Percentiles rank a stretch among this genome's conserved stretches.
Evolutionary conservation across 108 stramenopile genomes (phyloP).

Genomic region (Fragilariopsis cylindrus): DNA sequence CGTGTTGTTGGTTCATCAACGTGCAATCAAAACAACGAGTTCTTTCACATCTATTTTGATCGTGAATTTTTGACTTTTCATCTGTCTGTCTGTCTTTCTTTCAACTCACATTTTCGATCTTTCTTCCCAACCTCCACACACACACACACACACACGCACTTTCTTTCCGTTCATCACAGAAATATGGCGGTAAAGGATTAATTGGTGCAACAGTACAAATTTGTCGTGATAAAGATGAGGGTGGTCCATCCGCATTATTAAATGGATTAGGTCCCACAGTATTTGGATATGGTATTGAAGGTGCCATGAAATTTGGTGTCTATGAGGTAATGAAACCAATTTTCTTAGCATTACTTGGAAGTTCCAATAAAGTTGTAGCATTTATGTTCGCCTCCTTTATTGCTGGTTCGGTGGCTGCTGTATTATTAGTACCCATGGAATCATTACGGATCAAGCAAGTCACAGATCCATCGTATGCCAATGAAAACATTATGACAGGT

Average conservation of each 20-base stretch:
- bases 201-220: slow-evolving; percentile 57
- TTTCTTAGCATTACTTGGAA: slow-evolving; percentile 40
- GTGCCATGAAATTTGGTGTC: slow-evolving; percentile 86
- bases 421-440: slow-evolving; percentile 91
- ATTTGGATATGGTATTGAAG: slow-evolving; percentile 90
- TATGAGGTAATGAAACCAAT: slow-evolving; percentile 92
- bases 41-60: not conserved
- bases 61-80: not conserved
- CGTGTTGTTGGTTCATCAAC: too few relatives aligned
- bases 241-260: slow-evolving; percentile 65
- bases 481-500: slow-evolving; percentile 53
- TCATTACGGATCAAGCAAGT: slow-evolving; percentile 89
- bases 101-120: not conserved
- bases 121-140: not conserved
- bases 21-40: too few relatives aligned
- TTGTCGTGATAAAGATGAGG: slow-evolving; percentile 42
- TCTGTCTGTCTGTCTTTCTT: too few relatives aligned
- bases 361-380: slow-evolving; percentile 40
- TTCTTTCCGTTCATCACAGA: slow-evolving; percentile 5
- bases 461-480: slow-evolving; percentile 75
- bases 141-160: too few relatives aligned
- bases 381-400: slow-evolving; percentile 76
- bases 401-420: slow-evolving; percentile 88
- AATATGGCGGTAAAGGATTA: slow-evolving; percentile 51
- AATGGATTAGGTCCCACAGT: slow-evolving; percentile 85